These are phyloP conservation scores for Fusarium transvaalense DNA, from an alignment of 2,329 filamentous ascomycete genomes.

Conservation along the genomic window DNA sequence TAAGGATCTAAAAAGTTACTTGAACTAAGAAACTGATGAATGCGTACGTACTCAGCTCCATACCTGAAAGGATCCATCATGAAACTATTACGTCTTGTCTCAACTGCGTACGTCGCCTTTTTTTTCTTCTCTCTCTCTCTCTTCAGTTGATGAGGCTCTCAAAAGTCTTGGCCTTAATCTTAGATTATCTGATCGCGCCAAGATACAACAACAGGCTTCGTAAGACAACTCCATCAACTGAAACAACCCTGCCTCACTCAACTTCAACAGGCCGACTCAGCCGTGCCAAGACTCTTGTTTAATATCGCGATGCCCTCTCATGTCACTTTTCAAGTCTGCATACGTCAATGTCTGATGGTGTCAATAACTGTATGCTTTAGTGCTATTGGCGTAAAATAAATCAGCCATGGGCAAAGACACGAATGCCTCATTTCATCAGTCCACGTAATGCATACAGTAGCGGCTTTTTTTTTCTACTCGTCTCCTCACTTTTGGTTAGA, in stretches of 20 bases:
- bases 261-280: constrained; percentile 23
- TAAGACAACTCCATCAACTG: constrained; percentile 19
- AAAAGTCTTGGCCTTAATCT: not conserved
- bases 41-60: constrained; percentile 33
- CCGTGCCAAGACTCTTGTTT: constrained; percentile 30
- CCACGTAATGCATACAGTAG: constrained; percentile 33
- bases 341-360: constrained; percentile 13
- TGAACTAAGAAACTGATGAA: not conserved
- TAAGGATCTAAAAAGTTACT: too few species aligned
- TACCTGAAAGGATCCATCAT: constrained; percentile 19
- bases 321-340: constrained; percentile 8
- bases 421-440: constrained; percentile 32
- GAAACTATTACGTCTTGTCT: constrained; percentile 35
- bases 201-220: constrained; percentile 1
- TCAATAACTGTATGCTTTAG: constrained; percentile 8
- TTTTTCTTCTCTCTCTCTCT: not conserved
- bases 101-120: constrained; percentile 21
- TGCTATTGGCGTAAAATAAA: constrained; percentile 30
- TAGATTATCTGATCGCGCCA: constrained; percentile 15
- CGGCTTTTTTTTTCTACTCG: constrained; percentile 1
- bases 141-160: not conserved
- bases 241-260: constrained; percentile 15
- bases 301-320: constrained; percentile 10
- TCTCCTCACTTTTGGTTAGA: not conserved
- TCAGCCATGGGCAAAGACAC: constrained; percentile 10